Base-by-base conservation (phyloP, 2,329 filamentous ascomycete species). In the Aspergillus ustus region DNA sequence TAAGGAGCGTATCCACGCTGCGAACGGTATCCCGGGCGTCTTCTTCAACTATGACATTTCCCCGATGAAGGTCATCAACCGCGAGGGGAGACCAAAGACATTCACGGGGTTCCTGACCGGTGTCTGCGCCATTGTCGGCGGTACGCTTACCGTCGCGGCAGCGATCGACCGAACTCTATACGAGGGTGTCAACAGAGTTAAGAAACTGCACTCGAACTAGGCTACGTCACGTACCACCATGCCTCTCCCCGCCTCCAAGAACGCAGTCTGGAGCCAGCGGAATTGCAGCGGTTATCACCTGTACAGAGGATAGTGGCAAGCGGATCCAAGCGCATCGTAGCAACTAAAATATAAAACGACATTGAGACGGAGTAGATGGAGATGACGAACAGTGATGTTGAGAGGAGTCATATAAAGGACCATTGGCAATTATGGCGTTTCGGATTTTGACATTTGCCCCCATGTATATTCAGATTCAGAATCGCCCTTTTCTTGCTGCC, bases 11-110 rank as follows among this genome's bases (percentile, higher is more conserved):
- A 81, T 96, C 66, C 95, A 99, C 77, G 92, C 94, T 2, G 83
- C 88, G 57, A 93, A 93, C 63, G 95, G 95, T 67, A 98, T 99
- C 71, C 95, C 95, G 0, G 95, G 95, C 48, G 93, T 99, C 15
- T 99, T 99, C 83, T 98, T 99, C 82, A 96, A 93, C 67, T 99
- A 99, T 71, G 95, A 99, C 72, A 99, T 99, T 77, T 98, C 94
- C 2, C 95, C 95, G 5, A 99, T 99, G 95, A 99, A 98, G 82
- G 94, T 99, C 63, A 91, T 99, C 80, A 99, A 99, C 82, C 90
- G 93, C 59, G 96, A 99, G 81, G 90, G 91, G 68, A 87, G 92
- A 51, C 83, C 89, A 63, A 98, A 98, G 83, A 91, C 90, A 4
- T 96, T 99, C 76, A 88, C 92, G 0, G 91, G 91, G 19, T 99